Conservation (phyloP, 495 filamentous ascomycete genomes). For the Delitschia confertaspora region DNA sequence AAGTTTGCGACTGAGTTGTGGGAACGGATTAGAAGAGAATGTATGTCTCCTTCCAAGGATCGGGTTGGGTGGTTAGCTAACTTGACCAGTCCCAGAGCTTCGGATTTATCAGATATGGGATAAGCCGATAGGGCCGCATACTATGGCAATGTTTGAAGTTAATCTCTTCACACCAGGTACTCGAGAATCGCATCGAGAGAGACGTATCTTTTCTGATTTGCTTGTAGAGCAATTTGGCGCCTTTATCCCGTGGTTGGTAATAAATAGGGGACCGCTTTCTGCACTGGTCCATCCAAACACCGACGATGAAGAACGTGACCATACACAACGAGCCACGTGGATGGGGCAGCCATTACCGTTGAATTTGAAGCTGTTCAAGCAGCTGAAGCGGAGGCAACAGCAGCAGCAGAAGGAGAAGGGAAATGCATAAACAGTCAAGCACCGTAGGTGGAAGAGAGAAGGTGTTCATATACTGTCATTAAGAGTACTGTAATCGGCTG, state of each 20-base stretch:
- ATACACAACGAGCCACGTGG: conserved; percentile 77
- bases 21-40: conserved; percentile 73
- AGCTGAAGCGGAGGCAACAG: conserved; percentile 11
- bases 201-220: background rate
- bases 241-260: conserved; percentile 74
- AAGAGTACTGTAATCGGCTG: too few relatives aligned
- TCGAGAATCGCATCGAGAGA: background rate
- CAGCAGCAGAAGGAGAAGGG: conserved; percentile 9
- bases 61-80: background rate
- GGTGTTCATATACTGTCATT: too few relatives aligned
- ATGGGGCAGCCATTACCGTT: conserved; percentile 66
- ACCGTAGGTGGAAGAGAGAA: background rate
- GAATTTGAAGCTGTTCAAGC: conserved; percentile 54
- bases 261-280: conserved; percentile 73
- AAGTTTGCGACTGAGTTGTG: conserved; percentile 62
- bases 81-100: conserved; percentile 65
- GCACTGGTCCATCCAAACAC: conserved; percentile 80
- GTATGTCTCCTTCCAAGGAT: conserved; percentile 36
- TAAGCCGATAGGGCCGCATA: conserved; percentile 70
- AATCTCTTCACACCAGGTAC: conserved; percentile 68
- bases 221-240: conserved; percentile 62
- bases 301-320: conserved; percentile 52
- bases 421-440: background rate
- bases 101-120: conserved; percentile 74
- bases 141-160: conserved; percentile 84